A percentile compares a stretch with the other conserved stretches of the same genome.
Evolutionary conservation across 345 rosid species (phyloP).

Genomic region (Pistacia integerrima): DNA sequence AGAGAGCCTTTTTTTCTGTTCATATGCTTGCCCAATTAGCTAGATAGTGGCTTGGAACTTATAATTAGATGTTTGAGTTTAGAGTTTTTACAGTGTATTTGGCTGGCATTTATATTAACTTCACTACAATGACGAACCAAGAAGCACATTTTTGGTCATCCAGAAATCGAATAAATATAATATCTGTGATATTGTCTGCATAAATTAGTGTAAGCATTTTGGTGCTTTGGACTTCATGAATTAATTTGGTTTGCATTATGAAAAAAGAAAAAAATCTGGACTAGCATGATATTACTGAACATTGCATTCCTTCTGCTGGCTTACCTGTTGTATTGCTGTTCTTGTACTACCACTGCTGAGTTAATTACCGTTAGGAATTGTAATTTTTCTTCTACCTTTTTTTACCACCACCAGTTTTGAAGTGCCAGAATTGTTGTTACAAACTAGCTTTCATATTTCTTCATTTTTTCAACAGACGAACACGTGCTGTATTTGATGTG

Average conservation of each 20-base stretch:
- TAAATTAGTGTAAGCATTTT: neutral
- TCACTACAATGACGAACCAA: neutral
- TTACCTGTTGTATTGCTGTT: neutral
- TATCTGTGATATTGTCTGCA: neutral
- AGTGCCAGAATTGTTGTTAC: neutral
- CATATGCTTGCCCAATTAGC: neutral
- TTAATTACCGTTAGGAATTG: neutral
- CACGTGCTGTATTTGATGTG: slow-evolving; percentile 58
- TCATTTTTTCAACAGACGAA: slow-evolving; percentile 47
- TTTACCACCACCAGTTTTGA: neutral
- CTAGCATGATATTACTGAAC: neutral
- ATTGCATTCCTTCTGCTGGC: neutral
- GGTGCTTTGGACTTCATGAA: neutral
- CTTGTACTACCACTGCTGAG: neutral
- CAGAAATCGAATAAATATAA: neutral
- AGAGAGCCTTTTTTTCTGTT: neutral
- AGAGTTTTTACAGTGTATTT: neutral
- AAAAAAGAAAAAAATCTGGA: neutral
- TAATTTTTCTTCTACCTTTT: neutral
- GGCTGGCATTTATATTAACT: neutral
- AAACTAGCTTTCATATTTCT: neutral
- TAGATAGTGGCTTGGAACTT: neutral
- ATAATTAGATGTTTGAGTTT: neutral
- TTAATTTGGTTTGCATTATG: neutral
- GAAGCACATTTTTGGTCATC: neutral